Base-by-base conservation (phyloP, 164 flowering plant genomes). In the Kingdonia uniflora region DNA sequence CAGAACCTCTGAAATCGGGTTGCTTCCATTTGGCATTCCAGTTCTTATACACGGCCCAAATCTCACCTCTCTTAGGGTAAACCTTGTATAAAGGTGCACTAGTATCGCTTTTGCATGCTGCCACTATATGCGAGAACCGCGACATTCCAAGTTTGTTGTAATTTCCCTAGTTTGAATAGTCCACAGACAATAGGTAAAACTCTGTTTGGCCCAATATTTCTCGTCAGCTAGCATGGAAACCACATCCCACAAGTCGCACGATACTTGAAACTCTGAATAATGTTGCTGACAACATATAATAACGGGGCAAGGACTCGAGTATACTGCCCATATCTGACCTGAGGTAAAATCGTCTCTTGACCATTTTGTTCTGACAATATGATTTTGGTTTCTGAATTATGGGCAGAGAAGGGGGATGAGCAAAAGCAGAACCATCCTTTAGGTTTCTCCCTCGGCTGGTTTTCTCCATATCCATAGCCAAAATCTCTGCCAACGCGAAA, bases 291-390 rank as follows among this genome's bases (percentile, higher is more conserved):
- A 10, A 56, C 58, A 52, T 76, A 80, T 21, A 33, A n/a, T n/a
- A 58, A 20, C 74, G 67, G 13, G 86, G 82, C 79, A 80, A 74
- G 42, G 10, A 25, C 42, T 76, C 76, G 19, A 55, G 43, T 65
- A 78, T n/a, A 74, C 44, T 1, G 80, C 80, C 82, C 85, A 76
- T 16, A 76, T 54, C 41, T 78, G 81, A 55, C 68, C 73, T 21
- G 56, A 8, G 11, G 42, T 22, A 57, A 78, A 73, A 41, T 70
- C 71, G 37, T 65, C 51, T 7, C 29, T 46, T 2, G 61, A 24
- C 73, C 66, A 59, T 37, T 58, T 57, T 19, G 24, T 42, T 53
- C 53, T 25, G 38, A 51, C 22, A 48, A 14, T 17, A 42, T 21
- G 13, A 22, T 38, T 35, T 61, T 44, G 7, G 56, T 19, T 11